A percentile compares a stretch with the other conserved stretches of the same genome.
Conservation (phyloP, 495 filamentous ascomycete species). For the Penicillium ochrochloron region DNA sequence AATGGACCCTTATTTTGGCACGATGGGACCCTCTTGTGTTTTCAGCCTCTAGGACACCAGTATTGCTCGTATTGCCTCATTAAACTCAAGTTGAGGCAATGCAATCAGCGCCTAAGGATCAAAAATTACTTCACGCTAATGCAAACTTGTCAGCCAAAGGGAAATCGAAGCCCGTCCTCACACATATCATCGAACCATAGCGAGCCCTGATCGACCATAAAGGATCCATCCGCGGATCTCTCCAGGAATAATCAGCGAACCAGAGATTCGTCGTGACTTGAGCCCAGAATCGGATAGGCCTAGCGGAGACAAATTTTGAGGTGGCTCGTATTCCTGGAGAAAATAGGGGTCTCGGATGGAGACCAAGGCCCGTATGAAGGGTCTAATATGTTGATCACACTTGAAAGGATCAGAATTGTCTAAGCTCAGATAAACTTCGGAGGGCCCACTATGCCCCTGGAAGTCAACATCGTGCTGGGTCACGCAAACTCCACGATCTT, state of each 20-base stretch:
- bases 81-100: constrained; percentile 2
- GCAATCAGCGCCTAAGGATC: not conserved
- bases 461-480: not conserved
- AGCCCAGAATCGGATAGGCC: not conserved
- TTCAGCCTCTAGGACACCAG: constrained; percentile 6
- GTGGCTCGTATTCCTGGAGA: constrained; percentile 13
- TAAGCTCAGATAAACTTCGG: constrained; percentile 16
- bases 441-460: constrained; percentile 1
- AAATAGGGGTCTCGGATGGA: constrained; percentile 11
- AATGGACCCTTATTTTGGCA: not conserved
- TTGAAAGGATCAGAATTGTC: not conserved
- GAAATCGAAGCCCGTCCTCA: not conserved
- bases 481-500: not conserved
- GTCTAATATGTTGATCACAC: not conserved
- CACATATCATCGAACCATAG: constrained; percentile 6
- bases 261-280: not conserved
- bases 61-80: not conserved
- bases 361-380: not conserved
- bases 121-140: not conserved
- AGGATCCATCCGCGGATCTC: not conserved
- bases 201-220: constrained; percentile 1
- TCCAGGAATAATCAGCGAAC: not conserved
- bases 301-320: not conserved
- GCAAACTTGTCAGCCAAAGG: not conserved
- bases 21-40: not conserved